phyloP scores from a whole-genome alignment of 441 rosid species.

The Syzygium malaccense region DNA sequence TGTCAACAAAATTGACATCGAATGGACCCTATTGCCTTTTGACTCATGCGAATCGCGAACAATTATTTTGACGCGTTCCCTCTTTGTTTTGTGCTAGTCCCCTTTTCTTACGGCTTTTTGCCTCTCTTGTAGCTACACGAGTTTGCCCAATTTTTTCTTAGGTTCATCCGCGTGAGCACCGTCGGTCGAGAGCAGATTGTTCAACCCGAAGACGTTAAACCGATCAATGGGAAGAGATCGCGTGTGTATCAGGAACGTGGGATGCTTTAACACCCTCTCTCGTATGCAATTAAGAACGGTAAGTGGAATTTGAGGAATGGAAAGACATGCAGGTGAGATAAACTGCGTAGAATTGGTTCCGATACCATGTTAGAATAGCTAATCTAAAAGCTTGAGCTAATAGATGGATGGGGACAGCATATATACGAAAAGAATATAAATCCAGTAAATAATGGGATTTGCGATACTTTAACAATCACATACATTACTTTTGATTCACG shows the following conservation, averaged over 20 bases:
- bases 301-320: no score
- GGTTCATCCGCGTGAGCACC: neutral
- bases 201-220: neutral
- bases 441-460: neutral
- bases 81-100: neutral
- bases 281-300: neutral
- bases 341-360: neutral
- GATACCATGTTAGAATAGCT: neutral
- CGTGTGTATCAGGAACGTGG: neutral
- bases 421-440: neutral
- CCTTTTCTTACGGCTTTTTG: neutral
- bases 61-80: neutral
- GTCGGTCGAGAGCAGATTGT: neutral
- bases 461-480: neutral
- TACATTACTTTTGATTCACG: neutral
- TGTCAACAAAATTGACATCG: neutral
- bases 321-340: no score
- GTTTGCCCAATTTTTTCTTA: neutral
- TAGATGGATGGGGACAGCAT: neutral
- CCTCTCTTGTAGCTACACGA: neutral
- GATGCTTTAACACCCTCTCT: neutral
- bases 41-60: neutral
- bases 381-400: neutral
- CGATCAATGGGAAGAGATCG: neutral
- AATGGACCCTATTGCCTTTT: neutral